Conservation (phyloP, 257 asterid species). For the Coffea eugenioides region DNA sequence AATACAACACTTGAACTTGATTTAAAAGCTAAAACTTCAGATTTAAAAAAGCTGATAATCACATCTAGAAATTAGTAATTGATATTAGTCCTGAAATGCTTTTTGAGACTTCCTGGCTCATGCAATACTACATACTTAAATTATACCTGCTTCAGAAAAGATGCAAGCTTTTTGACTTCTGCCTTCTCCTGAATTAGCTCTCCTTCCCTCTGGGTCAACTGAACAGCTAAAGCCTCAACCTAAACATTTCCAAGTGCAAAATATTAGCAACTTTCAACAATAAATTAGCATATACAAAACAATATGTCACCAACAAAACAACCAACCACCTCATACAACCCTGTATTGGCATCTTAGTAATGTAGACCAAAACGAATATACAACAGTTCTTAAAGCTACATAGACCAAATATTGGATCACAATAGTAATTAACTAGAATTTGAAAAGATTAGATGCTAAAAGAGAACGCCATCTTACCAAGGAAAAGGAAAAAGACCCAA, state of each 20-base stretch:
- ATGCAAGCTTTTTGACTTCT: constrained; percentile 89
- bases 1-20: background rate
- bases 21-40: background rate
- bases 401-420: background rate
- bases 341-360: background rate
- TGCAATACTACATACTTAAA: background rate
- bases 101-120: too few species aligned
- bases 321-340: background rate
- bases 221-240: constrained; percentile 94
- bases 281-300: background rate
- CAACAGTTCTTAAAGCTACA: background rate
- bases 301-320: background rate
- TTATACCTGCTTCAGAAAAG: constrained; percentile 79
- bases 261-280: background rate
- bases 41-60: background rate
- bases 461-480: background rate
- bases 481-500: background rate
- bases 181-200: constrained; percentile 87
- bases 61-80: background rate
- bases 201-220: constrained; percentile 86
- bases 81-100: background rate
- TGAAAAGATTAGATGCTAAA: background rate
- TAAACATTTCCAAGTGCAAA: constrained; percentile 8
- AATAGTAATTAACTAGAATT: background rate
- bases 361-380: too few species aligned